Evolutionary conservation across 2,329 filamentous ascomycete species (phyloP), one percentile per base, ranked within the genome.

Genomic region (Cercospora sojina): DNA sequence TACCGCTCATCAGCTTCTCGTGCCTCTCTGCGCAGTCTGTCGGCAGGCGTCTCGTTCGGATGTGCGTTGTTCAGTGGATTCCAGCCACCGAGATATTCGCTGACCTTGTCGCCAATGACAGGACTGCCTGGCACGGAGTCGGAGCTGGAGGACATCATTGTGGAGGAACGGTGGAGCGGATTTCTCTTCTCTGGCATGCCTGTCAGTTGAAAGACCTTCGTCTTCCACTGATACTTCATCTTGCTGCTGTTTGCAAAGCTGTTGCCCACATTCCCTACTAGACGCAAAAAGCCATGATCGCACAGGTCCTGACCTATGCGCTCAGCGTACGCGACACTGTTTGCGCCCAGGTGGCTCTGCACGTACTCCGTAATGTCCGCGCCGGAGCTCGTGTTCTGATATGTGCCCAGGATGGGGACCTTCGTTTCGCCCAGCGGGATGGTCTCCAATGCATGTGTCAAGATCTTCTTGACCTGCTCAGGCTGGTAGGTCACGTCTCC

Each of bases 221-320:
- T 88, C 63, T 92, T 90, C 95, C 95, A 99, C 79, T 99, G 95
- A 79, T 99, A 99, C 77, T 91, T 94, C 88, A 98, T 91, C 80
- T 91, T 92, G 70, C 93, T 97, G 83, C 93, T 98, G 81, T 99
- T 99, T 73, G 94, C 93, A 77, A 99, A 99, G 1, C 90, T 92
- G 80, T 87, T 98, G 67, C 95, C 95, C 62, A 99, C 93, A 74
- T 95, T 97, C 70, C 95, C 95, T 68, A 99, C 88, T 62, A 99
- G 84, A 60, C 95, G 89, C 75, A 99, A 83, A 76, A 97, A 94
- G 41, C 95, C 94, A 76, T 91, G 88, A 29, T 87, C 83, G 61
- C 97, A 89, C 71, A 99, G 84, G 77, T 99, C 95, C 80, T 99
- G 95, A 10, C 95, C 95, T 71, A 99, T 94, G 55, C 91, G 87